Base-by-base conservation (phyloP, 176 grass and related monocot species). In the Dactylis glomerata region DNA sequence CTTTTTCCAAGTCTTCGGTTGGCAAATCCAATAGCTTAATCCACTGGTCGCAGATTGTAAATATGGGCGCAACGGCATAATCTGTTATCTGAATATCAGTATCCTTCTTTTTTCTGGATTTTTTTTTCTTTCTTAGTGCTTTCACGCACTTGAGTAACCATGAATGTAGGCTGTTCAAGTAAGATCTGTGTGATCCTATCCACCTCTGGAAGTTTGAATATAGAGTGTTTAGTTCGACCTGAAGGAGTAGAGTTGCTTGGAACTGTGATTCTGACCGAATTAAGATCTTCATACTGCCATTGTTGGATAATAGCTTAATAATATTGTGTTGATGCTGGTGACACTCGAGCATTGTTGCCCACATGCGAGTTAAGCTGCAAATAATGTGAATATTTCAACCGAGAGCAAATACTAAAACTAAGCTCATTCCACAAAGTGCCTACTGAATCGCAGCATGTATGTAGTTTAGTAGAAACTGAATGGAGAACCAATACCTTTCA, bases 141-240 rank as follows among this genome's bases (percentile, higher is more conserved):
- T 87, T 92, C 72, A 96, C 88, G 78, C 93, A 99, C 80, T 99
- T 96, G 36, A 64, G 93, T 73, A 96, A 40, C 97, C 97, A 99
- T 77, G 55, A 84, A 47, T 99, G 66, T 73, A 99, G 88, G 79
- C 87, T 92, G 62, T 67, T 26, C 61, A 99, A 82, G 86, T 99
- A 99, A n/a, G 88, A 89, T 85, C 70, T 94, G 50, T 99, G 93
- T 22, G 88, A 89, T 69, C 70, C 79, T 73, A 96, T 89, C 97
- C 97, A 99, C 52, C 91, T 90, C 36, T 87, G 91, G 79, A 99
- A 96, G 79, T 92, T 96, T 28, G 88, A 89, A 68, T 62, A 89
- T 91, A 99, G 78, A 79, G 87, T 88, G 66, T 82, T 96, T 63
- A 96, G 84, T 82, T 99, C 97, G 67, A 89, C 77, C 79, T 86